Conservation (phyloP, 1,284 basidiomycete genomes). For the Microstroma glucosiphilum region DNA sequence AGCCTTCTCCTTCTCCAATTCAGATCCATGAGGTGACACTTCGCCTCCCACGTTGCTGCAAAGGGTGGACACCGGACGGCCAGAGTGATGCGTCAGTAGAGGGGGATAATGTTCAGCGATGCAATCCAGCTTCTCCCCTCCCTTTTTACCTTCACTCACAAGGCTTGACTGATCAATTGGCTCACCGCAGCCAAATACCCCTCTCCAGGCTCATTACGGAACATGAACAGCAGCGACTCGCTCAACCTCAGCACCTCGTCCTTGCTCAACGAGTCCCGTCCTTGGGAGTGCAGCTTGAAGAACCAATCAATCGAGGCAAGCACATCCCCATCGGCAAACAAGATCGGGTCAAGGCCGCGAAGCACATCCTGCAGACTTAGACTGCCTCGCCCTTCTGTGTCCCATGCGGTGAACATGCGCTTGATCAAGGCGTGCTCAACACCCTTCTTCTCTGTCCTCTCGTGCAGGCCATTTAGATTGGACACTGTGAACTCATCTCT, state of each 20-base stretch:
- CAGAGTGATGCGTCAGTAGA: too few relatives aligned
- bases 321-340: slow-evolving; percentile 68
- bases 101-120: neutral
- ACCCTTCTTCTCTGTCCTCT: slow-evolving; percentile 44
- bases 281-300: slow-evolving; percentile 82
- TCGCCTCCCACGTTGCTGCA: slow-evolving; percentile 1
- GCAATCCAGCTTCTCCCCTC: slow-evolving; percentile 6
- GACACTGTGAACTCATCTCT: slow-evolving; percentile 82
- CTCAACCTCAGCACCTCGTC: slow-evolving; percentile 87
- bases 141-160: slow-evolving; percentile 12
- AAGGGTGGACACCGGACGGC: too few relatives aligned
- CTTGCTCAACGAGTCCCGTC: slow-evolving; percentile 86
- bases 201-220: slow-evolving; percentile 94
- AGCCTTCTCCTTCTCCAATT: neutral
- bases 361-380: slow-evolving; percentile 69
- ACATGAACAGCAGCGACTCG: slow-evolving; percentile 77
- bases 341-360: slow-evolving; percentile 77
- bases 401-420: slow-evolving; percentile 43
- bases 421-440: slow-evolving; percentile 41
- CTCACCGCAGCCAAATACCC: slow-evolving; percentile 67
- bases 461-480: slow-evolving; percentile 40
- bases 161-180: slow-evolving; percentile 40
- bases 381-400: slow-evolving; percentile 38
- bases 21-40: neutral
- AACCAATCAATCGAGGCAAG: slow-evolving; percentile 99